Percentiles rank a stretch among this genome's conserved stretches.
Conservation (phyloP, 805 yeast genomes). For the Maudiozyma barnettii region DNA sequence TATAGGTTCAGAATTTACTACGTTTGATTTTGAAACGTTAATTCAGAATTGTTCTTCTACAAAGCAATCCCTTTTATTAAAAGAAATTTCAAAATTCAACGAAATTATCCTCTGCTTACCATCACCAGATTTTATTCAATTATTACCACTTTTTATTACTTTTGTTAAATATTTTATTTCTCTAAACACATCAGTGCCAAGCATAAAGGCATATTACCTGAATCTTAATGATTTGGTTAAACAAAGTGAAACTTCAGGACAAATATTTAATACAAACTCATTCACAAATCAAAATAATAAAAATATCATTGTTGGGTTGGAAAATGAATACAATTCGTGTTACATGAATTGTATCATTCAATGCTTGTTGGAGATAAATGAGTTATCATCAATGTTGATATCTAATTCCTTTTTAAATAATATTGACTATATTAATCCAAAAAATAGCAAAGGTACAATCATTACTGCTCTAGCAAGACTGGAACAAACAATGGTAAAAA, state of each 20-base stretch:
- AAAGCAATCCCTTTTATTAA: background rate
- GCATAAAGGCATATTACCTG: background rate
- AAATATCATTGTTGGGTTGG: conserved; percentile 58
- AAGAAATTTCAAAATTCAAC: background rate
- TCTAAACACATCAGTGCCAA: background rate
- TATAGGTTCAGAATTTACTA: background rate
- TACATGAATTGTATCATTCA: conserved; percentile 89
- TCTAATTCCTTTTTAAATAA: conserved; percentile 2
- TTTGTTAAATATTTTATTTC: background rate
- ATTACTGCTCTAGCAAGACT: conserved; percentile 61
- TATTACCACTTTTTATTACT: conserved; percentile 1
- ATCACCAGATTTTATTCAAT: background rate
- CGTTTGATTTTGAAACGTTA: background rate
- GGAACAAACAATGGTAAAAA: conserved; percentile 43
- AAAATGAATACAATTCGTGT: conserved; percentile 83
- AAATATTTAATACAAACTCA: no score
- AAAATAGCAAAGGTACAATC: conserved; percentile 22
- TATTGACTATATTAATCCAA: background rate
- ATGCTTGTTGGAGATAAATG: conserved; percentile 67
- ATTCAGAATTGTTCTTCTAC: background rate
- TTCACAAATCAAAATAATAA: conserved; percentile 2
- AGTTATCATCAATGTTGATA: conserved; percentile 34
- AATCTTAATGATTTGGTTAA: background rate
- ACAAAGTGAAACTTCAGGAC: background rate
- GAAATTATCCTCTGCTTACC: background rate